Evolutionary conservation across 805 yeast genomes (phyloP).

Genomic region (Yarrowia sp.): DNA sequence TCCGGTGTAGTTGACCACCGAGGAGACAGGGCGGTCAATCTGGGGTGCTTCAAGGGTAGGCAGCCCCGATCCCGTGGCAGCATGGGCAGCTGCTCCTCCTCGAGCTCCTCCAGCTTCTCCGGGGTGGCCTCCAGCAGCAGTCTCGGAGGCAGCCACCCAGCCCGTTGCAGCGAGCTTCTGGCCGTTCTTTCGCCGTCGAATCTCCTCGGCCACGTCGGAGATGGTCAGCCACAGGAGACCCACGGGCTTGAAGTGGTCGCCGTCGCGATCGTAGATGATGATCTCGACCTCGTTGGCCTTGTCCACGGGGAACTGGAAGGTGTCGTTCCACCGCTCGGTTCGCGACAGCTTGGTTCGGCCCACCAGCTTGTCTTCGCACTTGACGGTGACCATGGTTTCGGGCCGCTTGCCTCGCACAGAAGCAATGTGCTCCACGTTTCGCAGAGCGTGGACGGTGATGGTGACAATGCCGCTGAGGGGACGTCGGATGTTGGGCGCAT

Average conservation of each 20-base stretch:
- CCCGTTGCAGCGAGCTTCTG: conserved; percentile 74
- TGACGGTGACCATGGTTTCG: conserved; percentile 77
- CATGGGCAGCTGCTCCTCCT: background rate
- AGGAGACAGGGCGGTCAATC: background rate
- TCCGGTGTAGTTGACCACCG: conserved; percentile 12
- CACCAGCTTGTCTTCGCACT: conserved; percentile 86
- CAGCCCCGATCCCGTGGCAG: conserved; percentile 2
- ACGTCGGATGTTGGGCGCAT: conserved; percentile 75
- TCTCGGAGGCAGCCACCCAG: conserved; percentile 62
- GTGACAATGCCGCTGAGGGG: conserved; percentile 83
- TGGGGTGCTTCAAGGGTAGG: conserved; percentile 18
- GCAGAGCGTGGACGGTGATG: conserved; percentile 73
- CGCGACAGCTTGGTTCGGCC: conserved; percentile 78
- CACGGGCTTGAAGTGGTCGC: conserved; percentile 76
- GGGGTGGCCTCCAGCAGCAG: conserved; percentile 1
- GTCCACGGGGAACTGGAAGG: conserved; percentile 78
- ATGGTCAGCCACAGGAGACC: conserved; percentile 91
- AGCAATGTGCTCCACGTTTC: conserved; percentile 92
- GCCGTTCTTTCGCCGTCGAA: conserved; percentile 86
- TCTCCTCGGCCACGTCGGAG: conserved; percentile 91
- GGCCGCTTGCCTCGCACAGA: conserved; percentile 81
- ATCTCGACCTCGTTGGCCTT: conserved; percentile 92
- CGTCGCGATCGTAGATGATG: conserved; percentile 81
- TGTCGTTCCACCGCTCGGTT: conserved; percentile 83
- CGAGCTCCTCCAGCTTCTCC: background rate